These are phyloP conservation scores for Lathyrus sativus DNA, from an alignment of 306 rosid genomes.

Conservation along the genomic window DNA sequence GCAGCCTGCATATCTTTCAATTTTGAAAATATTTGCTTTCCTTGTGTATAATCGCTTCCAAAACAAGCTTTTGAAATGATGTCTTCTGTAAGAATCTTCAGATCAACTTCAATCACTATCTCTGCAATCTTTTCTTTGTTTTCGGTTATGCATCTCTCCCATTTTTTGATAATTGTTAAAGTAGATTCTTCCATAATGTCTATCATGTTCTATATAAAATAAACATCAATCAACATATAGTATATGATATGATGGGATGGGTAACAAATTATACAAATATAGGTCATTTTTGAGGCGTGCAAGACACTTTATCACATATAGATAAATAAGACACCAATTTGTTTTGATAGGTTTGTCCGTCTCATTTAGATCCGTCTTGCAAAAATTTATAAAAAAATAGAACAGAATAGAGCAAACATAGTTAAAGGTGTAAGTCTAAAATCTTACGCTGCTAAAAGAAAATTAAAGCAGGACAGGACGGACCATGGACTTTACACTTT, in stretches of 20 bases:
- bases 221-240: not conserved
- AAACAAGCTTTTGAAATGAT: slow-evolving; percentile 46
- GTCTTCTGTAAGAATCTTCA: slow-evolving; percentile 39
- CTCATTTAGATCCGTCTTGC: no score
- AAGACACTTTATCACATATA: no score
- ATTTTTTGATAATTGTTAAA: not conserved
- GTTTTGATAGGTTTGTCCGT: no score
- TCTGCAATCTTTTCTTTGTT: slow-evolving; percentile 32
- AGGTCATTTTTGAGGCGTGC: no score
- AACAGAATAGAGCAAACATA: no score
- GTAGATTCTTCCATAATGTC: slow-evolving; percentile 40
- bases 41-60: slow-evolving; percentile 42
- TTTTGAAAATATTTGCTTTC: slow-evolving; percentile 44
- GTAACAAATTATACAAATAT: no score
- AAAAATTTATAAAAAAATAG: no score
- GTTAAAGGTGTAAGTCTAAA: no score
- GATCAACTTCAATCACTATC: slow-evolving; percentile 35
- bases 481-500: no score
- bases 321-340: no score
- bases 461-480: no score
- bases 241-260: not conserved
- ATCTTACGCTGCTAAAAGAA: no score
- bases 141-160: slow-evolving; percentile 35
- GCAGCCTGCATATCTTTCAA: slow-evolving; percentile 32
- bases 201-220: slow-evolving; percentile 34